Evolutionary conservation across 31 red algal species (phyloP), one percentile per base, ranked within the genome.

Genomic region (Asparagopsis taxiformis): DNA sequence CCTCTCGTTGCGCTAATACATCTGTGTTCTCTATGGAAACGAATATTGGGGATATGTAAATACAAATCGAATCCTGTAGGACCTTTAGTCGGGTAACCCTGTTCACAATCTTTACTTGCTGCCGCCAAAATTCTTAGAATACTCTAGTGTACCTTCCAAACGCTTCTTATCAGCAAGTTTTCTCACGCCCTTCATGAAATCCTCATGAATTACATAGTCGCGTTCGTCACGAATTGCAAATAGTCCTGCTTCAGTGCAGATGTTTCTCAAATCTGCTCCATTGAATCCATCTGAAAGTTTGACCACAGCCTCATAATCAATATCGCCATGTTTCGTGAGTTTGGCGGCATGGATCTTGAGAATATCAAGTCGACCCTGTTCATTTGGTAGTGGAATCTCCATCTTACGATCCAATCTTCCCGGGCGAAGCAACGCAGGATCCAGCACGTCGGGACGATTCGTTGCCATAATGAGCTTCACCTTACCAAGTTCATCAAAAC

Each of bases 401-500:
- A 99, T 87, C 57, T 99, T 99, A 25, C 97, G 70, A 66, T 99
- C 97, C 51, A 99, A 69, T 65, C 97, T 80, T 37, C 97, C 97
- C 0, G 97, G 97, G 29, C 97, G 84, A 50, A 99, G 56, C 57
- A 99, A 78, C 24, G 97, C 97, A 29, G 92, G 91, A 69, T 99
- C 97, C 11, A 99, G 84, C 24, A 95, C 88, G 58, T 99, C 97
- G 13, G 97, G 97, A 19, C 97, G 82, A 77, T 99, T 99, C 3
- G 97, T 99, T 13, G 97, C 97, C 97, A 99, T 99, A 32, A 99
- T 89, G 23, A 99, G 70, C 73, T 99, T 99, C 3, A 99, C 97
- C 54, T 92, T 91, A 8, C 91, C 92, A 32, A 95, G 81, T 39
- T 99, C 97, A 73, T 99, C 92, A 77, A 99, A 99, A 9, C 97